phyloP scores from a whole-genome alignment of 495 filamentous ascomycete species.

The Staphylotrichum tortipilum region DNA sequence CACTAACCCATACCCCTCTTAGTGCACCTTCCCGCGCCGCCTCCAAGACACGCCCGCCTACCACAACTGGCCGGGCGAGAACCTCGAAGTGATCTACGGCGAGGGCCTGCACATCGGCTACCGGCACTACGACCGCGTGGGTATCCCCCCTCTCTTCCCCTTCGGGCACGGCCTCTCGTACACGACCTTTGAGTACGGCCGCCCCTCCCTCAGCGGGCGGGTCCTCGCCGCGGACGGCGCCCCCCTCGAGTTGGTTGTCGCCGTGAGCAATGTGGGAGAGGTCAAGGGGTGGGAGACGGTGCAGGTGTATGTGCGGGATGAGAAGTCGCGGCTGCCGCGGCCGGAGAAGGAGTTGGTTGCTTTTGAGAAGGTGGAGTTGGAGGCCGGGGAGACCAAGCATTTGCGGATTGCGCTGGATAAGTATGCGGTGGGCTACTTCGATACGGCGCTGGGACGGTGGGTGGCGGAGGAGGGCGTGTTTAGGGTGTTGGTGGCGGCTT shows the following conservation, averaged over 20 bases:
- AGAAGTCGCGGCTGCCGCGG: constrained; percentile 48
- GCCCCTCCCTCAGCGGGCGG: constrained; percentile 43
- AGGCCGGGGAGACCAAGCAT: constrained; percentile 59
- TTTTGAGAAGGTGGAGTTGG: constrained; percentile 67
- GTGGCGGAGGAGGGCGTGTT: constrained; percentile 71
- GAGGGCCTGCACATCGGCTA: constrained; percentile 83
- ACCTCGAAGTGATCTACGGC: constrained; percentile 68
- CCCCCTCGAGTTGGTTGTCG: constrained; percentile 53
- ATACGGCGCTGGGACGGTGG: constrained; percentile 61
- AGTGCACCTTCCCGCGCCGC: constrained; percentile 57
- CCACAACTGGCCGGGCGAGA: constrained; percentile 77
- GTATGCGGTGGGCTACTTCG: constrained; percentile 74
- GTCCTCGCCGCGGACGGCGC: constrained; percentile 41
- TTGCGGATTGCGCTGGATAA: constrained; percentile 61
- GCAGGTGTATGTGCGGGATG: constrained; percentile 63
- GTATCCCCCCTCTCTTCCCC: constrained; percentile 58
- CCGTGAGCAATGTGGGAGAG: constrained; percentile 59
- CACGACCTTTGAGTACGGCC: constrained; percentile 62
- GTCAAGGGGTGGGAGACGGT: constrained; percentile 65
- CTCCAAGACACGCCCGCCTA: constrained; percentile 76
- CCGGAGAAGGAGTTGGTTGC: constrained; percentile 73
- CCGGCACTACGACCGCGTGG: constrained; percentile 67
- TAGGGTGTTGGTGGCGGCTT: constrained; percentile 54
- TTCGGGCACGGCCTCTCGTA: constrained; percentile 84
- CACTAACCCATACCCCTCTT: constrained; percentile 1